Evolutionary conservation across 192 early-diverging fungal genomes (phyloP), one percentile per base, ranked within the genome.

Genomic region (Linnemannia schmuckeri): DNA sequence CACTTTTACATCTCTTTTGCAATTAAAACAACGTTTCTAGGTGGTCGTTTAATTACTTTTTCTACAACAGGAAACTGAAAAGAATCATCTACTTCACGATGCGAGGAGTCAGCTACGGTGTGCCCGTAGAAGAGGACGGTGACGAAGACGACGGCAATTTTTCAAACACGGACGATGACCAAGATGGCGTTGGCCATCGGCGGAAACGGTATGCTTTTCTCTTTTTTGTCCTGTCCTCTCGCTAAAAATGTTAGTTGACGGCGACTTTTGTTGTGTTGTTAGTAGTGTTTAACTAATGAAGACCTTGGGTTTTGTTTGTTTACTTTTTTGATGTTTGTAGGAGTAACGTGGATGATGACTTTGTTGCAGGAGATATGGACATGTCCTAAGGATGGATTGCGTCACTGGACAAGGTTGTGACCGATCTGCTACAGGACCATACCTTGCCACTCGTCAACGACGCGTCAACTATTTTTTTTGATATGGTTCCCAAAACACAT

Each of bases 21-120:
- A 3, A 63, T 10, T 47, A 0, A 5, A 61, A 2, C 37, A 2
- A 37, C 37, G 37, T 37, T 37, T 44, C 38, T 75, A 97, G 96
- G 52, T 98, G 97, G 97, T 96, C 96, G 49, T 96, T 98, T 88
- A 97, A 99, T 91, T 97, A 97, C 92, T 99, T 99, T 81, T 99
- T 99, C 91, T 95, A 94, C 82, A 99, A 99, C 88, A 94, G 94
- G 77, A 94, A 94, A 78, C 89, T 97, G 80, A 98, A 97, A 88
- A 90, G 97, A 74, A 95, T 99, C 47, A 92, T 99, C 22, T 99
- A 97, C 85, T 97, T 99, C 84, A 97, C 97, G 3, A 95, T 95
- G 37, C 93, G 95, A 77, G 96, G 97, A 61, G 93, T 97, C 75
- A 97, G 96, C 94, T 95, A 96, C 22, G 72, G 63, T 0, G 74